A percentile compares a stretch with the other conserved stretches of the same genome.
phyloP scores from a whole-genome alignment of 1,139 yeast genomes.

The Lodderomyces oxycetoniae region DNA sequence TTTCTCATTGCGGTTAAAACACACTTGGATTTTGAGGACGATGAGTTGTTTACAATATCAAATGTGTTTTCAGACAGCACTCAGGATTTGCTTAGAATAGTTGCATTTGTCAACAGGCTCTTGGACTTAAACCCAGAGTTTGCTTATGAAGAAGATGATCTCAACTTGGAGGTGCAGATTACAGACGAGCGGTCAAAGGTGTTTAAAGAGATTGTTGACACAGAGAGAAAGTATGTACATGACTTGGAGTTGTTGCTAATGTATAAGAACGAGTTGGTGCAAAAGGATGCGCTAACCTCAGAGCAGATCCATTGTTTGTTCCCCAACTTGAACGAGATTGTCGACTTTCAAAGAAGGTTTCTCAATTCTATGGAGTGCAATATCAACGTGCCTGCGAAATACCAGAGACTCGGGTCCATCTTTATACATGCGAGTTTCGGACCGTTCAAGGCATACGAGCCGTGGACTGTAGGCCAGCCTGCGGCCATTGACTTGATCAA shows the following conservation, averaged over 20 bases:
- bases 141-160: constrained; percentile 5
- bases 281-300: constrained; percentile 63
- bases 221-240: constrained; percentile 89
- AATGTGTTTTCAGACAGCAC: constrained; percentile 84
- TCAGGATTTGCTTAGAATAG: constrained; percentile 67
- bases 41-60: constrained; percentile 76
- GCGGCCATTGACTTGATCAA: constrained; percentile 79
- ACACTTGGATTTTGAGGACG: constrained; percentile 71
- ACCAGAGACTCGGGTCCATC: constrained; percentile 83
- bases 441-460: constrained; percentile 85
- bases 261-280: constrained; percentile 65
- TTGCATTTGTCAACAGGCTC: constrained; percentile 63
- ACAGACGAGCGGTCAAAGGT: constrained; percentile 68
- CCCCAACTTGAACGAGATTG: constrained; percentile 79
- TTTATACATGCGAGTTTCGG: constrained; percentile 74
- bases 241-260: constrained; percentile 71
- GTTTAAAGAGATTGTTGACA: constrained; percentile 76
- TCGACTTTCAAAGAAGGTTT: constrained; percentile 90
- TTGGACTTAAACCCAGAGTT: constrained; percentile 13
- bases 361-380: constrained; percentile 87
- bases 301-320: constrained; percentile 80
- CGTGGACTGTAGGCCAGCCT: constrained; percentile 83
- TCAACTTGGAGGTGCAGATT: constrained; percentile 24
- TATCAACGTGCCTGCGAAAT: constrained; percentile 65
- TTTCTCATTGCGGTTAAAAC: constrained; percentile 84